Evolutionary conservation across 2,329 filamentous ascomycete genomes (phyloP), one percentile per base, ranked within the genome.

Genomic region (Talaromyces sp.): DNA sequence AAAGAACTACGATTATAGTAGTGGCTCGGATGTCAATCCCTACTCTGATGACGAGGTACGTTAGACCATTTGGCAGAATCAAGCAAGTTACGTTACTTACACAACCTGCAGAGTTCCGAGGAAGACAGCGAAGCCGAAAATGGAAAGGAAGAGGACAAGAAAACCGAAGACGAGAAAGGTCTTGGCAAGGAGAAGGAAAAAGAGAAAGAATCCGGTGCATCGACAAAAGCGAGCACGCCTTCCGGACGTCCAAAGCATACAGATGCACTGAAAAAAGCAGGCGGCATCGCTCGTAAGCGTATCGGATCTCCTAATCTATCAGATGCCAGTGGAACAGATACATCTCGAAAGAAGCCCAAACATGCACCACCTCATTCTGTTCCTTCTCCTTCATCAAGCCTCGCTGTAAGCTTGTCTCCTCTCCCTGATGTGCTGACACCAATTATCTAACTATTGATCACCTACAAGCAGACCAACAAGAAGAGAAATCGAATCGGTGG

Each of bases 261-360:
- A 4, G 80, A 84, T 64, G 67, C 79, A 15, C 65, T 78, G 56
- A 83, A 82, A 66, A 81, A 80, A 62, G 68, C 70, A 3, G 68
- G 82, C 33, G 72, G 78, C 10, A 67, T 75, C 5, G 84, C 84
- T 67, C 82, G 93, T 54, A 97, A 97, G 77, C 86, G 93, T 31
- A 83, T 89, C 33, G 91, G 91, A 17, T 96, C 91, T 15, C 91
- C 92, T 2, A 88, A 92, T 63, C 81, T 89, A 33, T 97, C 91
- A 1, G 93, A 97, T 70, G 91, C 91, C 9, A 96, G 91, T 70
- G 93, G 91, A 55, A 95, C 92, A 65, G 93, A 97, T 71, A 93
- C 89, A 0, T 84, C 86, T 22, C 87, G 88, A 63, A 91, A 94
- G 75, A 90, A 89, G 77, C 84, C 82, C 70, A 84, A 88, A 69